Base-by-base conservation (phyloP, 768 basidiomycete species). In the Boletus fagicola region DNA sequence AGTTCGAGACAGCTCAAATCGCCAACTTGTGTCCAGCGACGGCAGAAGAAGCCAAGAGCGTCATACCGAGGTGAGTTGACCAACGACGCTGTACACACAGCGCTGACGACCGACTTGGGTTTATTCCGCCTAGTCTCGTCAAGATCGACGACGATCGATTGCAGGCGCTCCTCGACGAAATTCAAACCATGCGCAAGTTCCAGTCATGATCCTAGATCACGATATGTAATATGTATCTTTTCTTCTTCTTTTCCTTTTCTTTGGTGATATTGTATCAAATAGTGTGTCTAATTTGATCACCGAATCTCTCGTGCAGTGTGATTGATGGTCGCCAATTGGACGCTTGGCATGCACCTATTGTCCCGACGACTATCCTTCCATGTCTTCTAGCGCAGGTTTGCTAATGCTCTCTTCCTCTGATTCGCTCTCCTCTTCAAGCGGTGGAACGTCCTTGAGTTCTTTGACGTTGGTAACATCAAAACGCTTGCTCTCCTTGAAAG, bases 1-100 rank as follows among this genome's bases (percentile, higher is more conserved):
- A 91, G 65, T 95, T 94, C 63, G 94, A 96, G 76, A 90, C 90
- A 5, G 92, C 93, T 3, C 94, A 96, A 68, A 90, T 96, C 52
- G 92, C 92, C 16, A 96, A 96, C 65, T 73, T 96, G 53, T 93
- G 91, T 67, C 94, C 94, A 15, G 90, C 86, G 40, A 85, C 86
- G 57, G 82, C 90, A 5, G 94, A 96, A 63, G 94, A 96, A 72
- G 89, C 93, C 28, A 95, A 94, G 77, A 93, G 93, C 65, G 81
- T 94, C 52, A 77, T 96, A 35, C 94, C 94, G 8, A 95, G 92
- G 93, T 88, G 76, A 8, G 63, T 48, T 15, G 16, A 6, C 3
- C 9, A n/a, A 45, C 35, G 49, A 28, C 47, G 20, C 8, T 7
- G 30, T 18, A 7, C 28, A 28, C 30, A 16, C 6, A 15, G n/a